Evolutionary conservation across 129 eudicot species (phyloP).

Genomic region (Daucus carota): DNA sequence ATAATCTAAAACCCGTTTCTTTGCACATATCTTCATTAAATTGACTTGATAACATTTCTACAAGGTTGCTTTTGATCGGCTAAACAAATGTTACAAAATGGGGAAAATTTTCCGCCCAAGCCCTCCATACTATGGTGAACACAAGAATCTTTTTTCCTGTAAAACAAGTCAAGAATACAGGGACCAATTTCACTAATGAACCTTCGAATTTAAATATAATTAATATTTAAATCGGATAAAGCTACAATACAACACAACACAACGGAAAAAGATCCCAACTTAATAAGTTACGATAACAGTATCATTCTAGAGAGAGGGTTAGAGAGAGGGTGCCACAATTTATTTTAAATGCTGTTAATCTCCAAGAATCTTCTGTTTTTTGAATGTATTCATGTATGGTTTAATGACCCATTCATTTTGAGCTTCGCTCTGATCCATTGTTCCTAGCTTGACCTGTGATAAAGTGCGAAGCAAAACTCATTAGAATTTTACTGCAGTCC

Average conservation of each 20-base stretch:
- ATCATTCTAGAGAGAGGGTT: neutral
- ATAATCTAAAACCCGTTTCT: no score
- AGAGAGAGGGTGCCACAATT: no score
- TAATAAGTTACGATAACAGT: neutral
- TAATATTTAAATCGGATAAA: neutral
- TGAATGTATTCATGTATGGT: conserved; percentile 56
- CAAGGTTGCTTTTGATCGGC: no score
- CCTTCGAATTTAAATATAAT: neutral
- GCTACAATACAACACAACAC: neutral
- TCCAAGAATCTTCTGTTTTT: conserved; percentile 41
- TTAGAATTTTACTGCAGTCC: neutral
- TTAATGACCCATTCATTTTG: conserved; percentile 47
- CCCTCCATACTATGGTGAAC: no score
- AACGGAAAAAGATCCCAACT: neutral
- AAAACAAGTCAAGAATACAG: no score
- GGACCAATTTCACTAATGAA: no score
- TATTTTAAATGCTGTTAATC: conserved; percentile 15
- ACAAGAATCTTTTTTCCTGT: no score
- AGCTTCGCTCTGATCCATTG: conserved; percentile 61
- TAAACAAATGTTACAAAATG: no score
- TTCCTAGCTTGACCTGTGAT: conserved; percentile 50
- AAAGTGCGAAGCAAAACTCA: neutral
- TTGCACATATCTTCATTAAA: no score
- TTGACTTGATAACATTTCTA: no score
- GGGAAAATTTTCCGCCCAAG: no score